A percentile compares a stretch with the other conserved stretches of the same genome.
phyloP scores from a whole-genome alignment of 83 land plant genomes.

The Thuja plicata region DNA sequence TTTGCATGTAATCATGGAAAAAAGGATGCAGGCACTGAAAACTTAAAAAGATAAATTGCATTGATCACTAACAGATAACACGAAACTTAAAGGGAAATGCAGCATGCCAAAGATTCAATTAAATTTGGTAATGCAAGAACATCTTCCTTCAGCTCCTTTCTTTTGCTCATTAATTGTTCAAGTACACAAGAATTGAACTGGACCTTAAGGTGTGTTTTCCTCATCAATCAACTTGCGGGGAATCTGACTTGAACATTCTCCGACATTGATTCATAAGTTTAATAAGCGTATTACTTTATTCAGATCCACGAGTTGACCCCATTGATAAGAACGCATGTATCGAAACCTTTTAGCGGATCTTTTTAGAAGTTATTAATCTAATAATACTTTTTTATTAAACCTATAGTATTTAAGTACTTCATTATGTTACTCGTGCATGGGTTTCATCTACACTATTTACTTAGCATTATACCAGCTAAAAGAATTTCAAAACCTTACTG shows the following conservation, averaged over 20 bases:
- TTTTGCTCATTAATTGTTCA: neutral
- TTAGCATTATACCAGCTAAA: neutral
- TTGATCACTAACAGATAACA: neutral
- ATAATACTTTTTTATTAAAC: neutral
- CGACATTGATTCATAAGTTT: neutral
- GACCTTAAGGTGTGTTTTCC: neutral
- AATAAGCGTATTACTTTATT: neutral
- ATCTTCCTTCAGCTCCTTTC: neutral
- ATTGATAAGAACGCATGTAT: neutral
- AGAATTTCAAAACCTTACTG: neutral
- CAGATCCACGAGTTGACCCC: neutral
- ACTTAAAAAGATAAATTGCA: too few relatives aligned
- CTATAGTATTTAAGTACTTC: neutral
- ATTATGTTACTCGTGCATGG: neutral
- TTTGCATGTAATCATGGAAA: neutral
- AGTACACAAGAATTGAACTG: neutral
- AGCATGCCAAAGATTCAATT: neutral
- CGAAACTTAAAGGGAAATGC: neutral
- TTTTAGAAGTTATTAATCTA: neutral
- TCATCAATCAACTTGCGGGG: neutral
- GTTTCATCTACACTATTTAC: neutral
- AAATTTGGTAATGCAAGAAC: neutral
- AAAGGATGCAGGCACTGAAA: too few relatives aligned
- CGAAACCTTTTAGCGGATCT: neutral
- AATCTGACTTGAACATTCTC: neutral